Evolutionary conservation across 177 flowering plant genomes (phyloP).

Genomic region (Vitis hybrid): DNA sequence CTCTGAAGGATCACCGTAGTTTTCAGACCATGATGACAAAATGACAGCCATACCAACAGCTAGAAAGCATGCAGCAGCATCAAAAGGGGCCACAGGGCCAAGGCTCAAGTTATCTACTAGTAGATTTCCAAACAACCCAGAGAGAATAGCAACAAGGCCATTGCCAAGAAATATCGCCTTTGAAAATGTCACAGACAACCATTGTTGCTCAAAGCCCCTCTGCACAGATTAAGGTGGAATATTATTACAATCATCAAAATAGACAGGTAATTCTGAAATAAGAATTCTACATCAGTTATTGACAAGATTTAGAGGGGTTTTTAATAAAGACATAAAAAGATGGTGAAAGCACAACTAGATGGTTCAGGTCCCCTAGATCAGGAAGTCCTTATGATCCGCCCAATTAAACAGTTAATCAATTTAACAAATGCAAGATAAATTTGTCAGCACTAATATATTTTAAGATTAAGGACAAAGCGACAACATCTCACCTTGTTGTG

Average conservation of each 20-base stretch:
- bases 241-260: too few species aligned
- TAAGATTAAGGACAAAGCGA: not conserved
- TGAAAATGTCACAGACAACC: constrained; percentile 94
- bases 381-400: not conserved
- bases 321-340: too few species aligned
- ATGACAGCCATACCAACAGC: constrained; percentile 89
- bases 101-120: constrained; percentile 72
- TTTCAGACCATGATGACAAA: constrained; percentile 87
- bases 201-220: constrained; percentile 95
- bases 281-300: too few species aligned
- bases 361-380: not conserved
- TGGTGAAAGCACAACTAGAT: too few species aligned
- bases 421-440: not conserved
- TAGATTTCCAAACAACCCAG: constrained; percentile 88
- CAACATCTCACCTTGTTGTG: constrained; percentile 77
- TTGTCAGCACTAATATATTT: not conserved
- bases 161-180: constrained; percentile 96
- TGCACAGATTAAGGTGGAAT: constrained; percentile 30
- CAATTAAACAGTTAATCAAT: not conserved
- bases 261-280: too few species aligned
- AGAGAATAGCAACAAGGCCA: constrained; percentile 86
- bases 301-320: too few species aligned
- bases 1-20: constrained; percentile 93
- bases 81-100: constrained; percentile 92
- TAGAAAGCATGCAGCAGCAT: constrained; percentile 75